Base-by-base conservation (phyloP, 257 asterid species). In the Oldenlandia corymbosa region DNA sequence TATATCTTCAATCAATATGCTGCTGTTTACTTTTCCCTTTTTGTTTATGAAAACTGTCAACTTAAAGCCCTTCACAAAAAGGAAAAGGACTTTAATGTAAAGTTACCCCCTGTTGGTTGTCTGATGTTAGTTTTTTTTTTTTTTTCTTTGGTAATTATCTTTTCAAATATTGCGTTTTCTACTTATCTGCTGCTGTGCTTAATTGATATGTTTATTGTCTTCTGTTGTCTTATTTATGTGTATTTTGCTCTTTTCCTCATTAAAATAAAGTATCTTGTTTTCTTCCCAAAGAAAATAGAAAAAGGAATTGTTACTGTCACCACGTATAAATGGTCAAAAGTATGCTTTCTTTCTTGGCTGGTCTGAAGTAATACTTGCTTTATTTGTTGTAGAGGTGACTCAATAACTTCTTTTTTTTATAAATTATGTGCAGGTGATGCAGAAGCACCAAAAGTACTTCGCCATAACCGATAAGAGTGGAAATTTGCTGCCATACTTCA, bases 381-480 rank as follows among this genome's bases (percentile, higher is more conserved):
- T 57, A 32, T 24, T 60, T 47, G 7, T 54, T 17, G 20, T 18
- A 39, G 30, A 5, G 50, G 39, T 41, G 28, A 31, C 59, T 48
- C 46, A 18, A 68, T 36, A 59, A 41, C n/a, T 34, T 72, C 49
- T 60, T 69, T 70, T 34, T 54, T 69, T 36, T 50, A 41, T 64
- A 69, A 69, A 64, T 66, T 37, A 14, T 74, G 42, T 43, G 80
- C 85, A 91, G 98, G 98, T 92, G 60, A 92, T 91, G 98, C 95
- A 81, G 86, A 86, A 92, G 83, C 98, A 92, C 80, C 97, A 92
- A 74, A 92, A 84, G 74, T 89, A 92, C 84, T 92, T 92, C 70
- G 95, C 95, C 45, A 71, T 89, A 69, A 85, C 89, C 12, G 88
- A 88, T 71, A 79, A 79, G 76, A 76, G 81, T 23, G 95, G 86